These are phyloP conservation scores for Chlorella sp. DNA, from an alignment of 139 green algal genomes.

Conservation along the genomic window DNA sequence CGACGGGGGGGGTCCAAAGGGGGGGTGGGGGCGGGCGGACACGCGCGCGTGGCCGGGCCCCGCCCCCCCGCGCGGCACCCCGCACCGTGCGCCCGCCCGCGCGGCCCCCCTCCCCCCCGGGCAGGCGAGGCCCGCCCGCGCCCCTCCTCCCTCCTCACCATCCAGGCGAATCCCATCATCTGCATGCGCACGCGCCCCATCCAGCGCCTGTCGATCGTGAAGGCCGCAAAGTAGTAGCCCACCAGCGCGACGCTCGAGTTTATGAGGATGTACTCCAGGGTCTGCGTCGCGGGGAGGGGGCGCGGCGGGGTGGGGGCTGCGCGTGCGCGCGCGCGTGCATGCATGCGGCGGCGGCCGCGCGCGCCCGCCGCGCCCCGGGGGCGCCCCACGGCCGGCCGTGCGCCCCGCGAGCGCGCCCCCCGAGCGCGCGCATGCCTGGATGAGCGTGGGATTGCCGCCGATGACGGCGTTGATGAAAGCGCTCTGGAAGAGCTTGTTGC, in stretches of 20 bases:
- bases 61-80: neutral
- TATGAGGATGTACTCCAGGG: conserved; percentile 73
- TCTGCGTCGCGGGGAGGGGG: neutral
- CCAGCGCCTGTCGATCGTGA: conserved; percentile 64
- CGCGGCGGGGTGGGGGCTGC: neutral
- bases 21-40: no score
- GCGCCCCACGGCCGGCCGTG: no score
- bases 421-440: no score
- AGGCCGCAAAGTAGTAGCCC: conserved; percentile 72
- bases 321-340: no score
- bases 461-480: conserved; percentile 61
- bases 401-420: no score
- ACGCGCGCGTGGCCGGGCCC: no score
- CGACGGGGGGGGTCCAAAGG: neutral
- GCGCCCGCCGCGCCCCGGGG: no score
- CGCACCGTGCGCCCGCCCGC: no score
- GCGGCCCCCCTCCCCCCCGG: neutral
- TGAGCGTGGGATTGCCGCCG: conserved; percentile 40
- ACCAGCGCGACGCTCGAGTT: conserved; percentile 69
- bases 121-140: neutral
- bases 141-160: neutral
- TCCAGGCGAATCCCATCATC: conserved; percentile 53
- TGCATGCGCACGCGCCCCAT: conserved; percentile 62
- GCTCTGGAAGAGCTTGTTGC: conserved; percentile 78
- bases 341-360: neutral